Base-by-base conservation (phyloP, 2,329 filamentous ascomycete species). In the Cladosporium cucumerinum region DNA sequence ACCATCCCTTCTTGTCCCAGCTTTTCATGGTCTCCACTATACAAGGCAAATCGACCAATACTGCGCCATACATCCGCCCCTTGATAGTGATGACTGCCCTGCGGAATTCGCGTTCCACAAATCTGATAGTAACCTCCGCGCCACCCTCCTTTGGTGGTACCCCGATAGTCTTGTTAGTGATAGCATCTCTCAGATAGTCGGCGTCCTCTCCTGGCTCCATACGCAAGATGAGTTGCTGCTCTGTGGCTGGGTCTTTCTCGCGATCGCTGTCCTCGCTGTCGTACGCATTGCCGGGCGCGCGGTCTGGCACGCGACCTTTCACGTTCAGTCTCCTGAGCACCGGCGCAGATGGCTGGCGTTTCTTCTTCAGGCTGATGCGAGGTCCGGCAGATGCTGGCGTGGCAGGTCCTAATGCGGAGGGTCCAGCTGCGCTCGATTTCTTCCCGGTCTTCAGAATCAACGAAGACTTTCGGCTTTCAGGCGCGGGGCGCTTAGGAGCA, bases 231-330 rank as follows among this genome's bases (percentile, higher is more conserved):
- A 98, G 92, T 69, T 96, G 89, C 73, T 94, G 90, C 77, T 98
- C 94, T 66, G 96, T 91, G 1, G 90, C 85, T 0, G 95, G 95
- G 73, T 99, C 95, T 11, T 82, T 78, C 77, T 99, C 95, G 16
- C 89, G 87, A 74, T 98, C 95, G 63, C 93, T 95, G 14, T 93
- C 92, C 77, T 98, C 95, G 3, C 93, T 97, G 76, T 99, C 95
- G 78, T 98, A 99, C 8, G 94, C 95, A 64, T 96, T 92, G 60
- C 95, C 95, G 1, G 87, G 85, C 5, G 88, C 87, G 68, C 91
- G 86, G 34, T 85, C 81, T 7, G 91, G 89, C 1, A 86, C 83
- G 68, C 87, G 85, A n/a, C 89, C 89, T 70, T 70, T 70, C 25
- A 67, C 66, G 25, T 66, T 70, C 62, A 69, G 67, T 55, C 57